phyloP scores from a whole-genome alignment of 257 asterid species.

The Solanum arcanum region DNA sequence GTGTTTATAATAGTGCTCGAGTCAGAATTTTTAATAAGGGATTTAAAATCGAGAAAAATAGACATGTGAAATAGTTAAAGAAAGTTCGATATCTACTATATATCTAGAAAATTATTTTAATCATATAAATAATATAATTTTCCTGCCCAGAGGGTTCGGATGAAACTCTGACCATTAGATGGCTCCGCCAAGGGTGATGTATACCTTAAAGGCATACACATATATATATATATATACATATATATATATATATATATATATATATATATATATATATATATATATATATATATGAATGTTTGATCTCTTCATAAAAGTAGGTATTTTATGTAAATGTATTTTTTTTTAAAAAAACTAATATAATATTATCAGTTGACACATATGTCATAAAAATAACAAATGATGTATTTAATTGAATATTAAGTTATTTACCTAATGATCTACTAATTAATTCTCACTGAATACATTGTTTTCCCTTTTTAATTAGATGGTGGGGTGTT shows the following conservation, averaged over 20 bases:
- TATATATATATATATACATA: no score
- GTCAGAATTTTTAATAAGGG: accelerated
- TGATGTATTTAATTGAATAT: not conserved
- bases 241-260: no score
- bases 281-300: no score
- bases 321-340: no score
- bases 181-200: no score
- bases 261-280: no score
- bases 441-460: no score
- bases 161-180: no score
- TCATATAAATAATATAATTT: no score
- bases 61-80: no score
- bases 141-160: accelerated
- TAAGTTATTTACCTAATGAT: not conserved
- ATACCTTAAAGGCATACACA: not conserved
- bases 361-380: not conserved
- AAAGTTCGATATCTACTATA: accelerated
- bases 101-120: no score
- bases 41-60: accelerated
- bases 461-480: not conserved
- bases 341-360: accelerated
- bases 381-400: no score
- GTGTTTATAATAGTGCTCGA: not conserved
- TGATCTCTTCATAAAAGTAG: not conserved
- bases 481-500: not conserved